These are phyloP conservation scores for Naganishia friedmannii DNA, from an alignment of 768 basidiomycete genomes.

Conservation along the genomic window DNA sequence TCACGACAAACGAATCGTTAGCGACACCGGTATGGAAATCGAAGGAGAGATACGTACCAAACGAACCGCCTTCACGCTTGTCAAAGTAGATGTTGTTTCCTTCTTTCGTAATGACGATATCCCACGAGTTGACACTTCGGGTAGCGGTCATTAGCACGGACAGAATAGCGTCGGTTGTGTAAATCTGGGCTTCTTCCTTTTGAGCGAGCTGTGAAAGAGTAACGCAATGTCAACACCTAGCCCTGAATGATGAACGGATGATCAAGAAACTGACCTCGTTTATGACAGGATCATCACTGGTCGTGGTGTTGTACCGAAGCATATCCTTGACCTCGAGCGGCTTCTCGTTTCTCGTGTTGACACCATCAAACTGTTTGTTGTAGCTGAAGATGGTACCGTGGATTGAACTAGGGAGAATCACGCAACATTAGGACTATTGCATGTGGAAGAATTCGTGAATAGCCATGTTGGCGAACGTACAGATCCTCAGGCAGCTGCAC, in stretches of 20 bases:
- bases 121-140: constrained; percentile 96
- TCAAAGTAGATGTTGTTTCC: constrained; percentile 92
- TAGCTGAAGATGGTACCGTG: constrained; percentile 89
- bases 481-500: constrained; percentile 88
- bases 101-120: constrained; percentile 90
- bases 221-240: background rate
- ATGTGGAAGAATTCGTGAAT: background rate
- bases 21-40: background rate
- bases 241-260: constrained; percentile 5
- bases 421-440: background rate
- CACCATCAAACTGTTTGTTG: constrained; percentile 90
- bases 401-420: constrained; percentile 54
- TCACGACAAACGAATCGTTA: background rate
- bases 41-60: constrained; percentile 55
- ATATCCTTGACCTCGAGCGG: constrained; percentile 89
- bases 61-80: constrained; percentile 89
- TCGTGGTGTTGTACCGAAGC: constrained; percentile 94
- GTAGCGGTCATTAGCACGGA: constrained; percentile 94
- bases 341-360: constrained; percentile 87
- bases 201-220: constrained; percentile 63
- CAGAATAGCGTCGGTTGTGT: constrained; percentile 91
- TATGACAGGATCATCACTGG: constrained; percentile 95
- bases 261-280: constrained; percentile 63
- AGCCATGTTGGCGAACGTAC: constrained; percentile 57
- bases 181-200: constrained; percentile 78